Base-by-base conservation (phyloP, 352 stramenopile species). In the Globisporangium cederbergense region DNA sequence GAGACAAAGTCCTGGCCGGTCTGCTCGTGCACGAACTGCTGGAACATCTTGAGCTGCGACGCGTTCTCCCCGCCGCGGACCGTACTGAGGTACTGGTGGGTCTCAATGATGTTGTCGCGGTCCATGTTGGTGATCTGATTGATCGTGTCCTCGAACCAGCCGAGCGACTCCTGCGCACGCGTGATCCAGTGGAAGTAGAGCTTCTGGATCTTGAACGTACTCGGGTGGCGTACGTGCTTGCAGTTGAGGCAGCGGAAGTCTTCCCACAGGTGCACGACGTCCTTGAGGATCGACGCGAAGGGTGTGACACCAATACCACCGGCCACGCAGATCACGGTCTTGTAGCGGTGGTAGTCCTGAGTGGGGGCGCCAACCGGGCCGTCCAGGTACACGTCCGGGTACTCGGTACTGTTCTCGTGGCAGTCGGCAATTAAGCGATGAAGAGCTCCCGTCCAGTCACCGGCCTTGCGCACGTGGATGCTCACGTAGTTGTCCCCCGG, bases 111-210 rank as follows among this genome's bases (percentile, higher is more conserved):
- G 65, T 94, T 79, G 66, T 92, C 87, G 6, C 68, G 69, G 56
- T 96, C 88, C 76, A 91, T 83, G 50, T 75, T 73, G 25, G 75
- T 76, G 58, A 96, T 88, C 65, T 94, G 81, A 69, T 95, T 92
- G 78, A 97, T 93, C 18, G 88, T 91, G 40, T 81, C 73, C 62
- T 88, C 74, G 65, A 97, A 97, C 89, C 87, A 96, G 0, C 76
- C 77, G 28, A 97, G 75, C 16, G 81, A 88, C 64, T 93, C 77
- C 52, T 93, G 86, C 25, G 75, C 81, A 50, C 87, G 80, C 25
- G 83, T 93, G 53, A 88, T 83, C 87, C 88, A 97, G 68, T 95
- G 83, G 64, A 96, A 97, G 66, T 96, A 95, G 13, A 93, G 67
- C 58, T 95, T 91, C 68, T 83, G 79, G 68, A 94, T 83, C 60